These are phyloP conservation scores for Candida vartiovaarae DNA, from an alignment of 805 yeast species.

Conservation along the genomic window DNA sequence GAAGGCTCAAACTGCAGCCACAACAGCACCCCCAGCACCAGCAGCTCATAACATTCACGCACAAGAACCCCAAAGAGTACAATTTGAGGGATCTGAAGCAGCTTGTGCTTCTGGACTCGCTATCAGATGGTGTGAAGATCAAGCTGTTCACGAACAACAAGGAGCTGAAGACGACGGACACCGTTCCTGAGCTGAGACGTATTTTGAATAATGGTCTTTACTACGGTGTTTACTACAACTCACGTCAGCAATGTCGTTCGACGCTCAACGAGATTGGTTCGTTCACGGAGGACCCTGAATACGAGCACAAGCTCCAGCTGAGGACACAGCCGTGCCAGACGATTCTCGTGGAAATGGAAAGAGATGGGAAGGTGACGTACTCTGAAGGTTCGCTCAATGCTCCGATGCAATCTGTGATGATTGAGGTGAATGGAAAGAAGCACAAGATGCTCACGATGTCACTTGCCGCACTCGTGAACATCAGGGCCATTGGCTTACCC, in stretches of 20 bases:
- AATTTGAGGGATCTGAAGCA: slow-evolving; percentile 12
- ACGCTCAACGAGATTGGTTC: slow-evolving; percentile 1
- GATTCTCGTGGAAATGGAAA: neutral
- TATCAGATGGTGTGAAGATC: slow-evolving; percentile 7
- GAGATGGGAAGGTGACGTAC: neutral
- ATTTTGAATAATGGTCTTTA: slow-evolving; percentile 16
- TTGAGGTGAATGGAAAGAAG: slow-evolving; percentile 4
- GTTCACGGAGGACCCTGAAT: neutral
- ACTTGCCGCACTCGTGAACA: slow-evolving; percentile 10
- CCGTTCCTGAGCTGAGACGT: slow-evolving; percentile 11
- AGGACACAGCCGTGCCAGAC: neutral
- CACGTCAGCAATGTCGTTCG: slow-evolving; percentile 4
- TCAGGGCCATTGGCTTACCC: slow-evolving; percentile 16
- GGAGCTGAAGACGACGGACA: slow-evolving; percentile 2
- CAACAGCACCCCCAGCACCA: neutral
- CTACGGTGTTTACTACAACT: slow-evolving; percentile 14
- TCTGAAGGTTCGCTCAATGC: neutral
- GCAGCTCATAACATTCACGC: slow-evolving; percentile 8
- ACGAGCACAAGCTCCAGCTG: neutral
- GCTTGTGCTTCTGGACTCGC: slow-evolving; percentile 9
- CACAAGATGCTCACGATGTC: slow-evolving; percentile 10
- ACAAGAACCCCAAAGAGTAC: slow-evolving; percentile 12
- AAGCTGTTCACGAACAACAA: slow-evolving; percentile 10
- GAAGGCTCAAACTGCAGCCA: neutral
- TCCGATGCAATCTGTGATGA: slow-evolving; percentile 1